phyloP scores from a whole-genome alignment of 73 alveolate species.

The Paramecium biaurelia region DNA sequence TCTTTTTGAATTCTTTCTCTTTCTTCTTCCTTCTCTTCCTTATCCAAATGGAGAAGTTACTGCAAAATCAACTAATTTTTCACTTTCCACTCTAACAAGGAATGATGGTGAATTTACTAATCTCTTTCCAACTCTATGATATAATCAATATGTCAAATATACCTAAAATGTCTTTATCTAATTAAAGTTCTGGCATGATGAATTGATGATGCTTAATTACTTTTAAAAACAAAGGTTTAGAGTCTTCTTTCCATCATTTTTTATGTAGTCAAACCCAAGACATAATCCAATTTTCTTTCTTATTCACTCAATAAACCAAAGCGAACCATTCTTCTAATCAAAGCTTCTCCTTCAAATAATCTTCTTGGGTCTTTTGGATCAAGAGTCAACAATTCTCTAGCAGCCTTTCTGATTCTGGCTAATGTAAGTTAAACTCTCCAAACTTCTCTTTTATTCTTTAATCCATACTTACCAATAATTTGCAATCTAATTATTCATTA shows the following conservation, averaged over 20 bases:
- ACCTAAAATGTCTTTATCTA: constrained; percentile 94
- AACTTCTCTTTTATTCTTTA: constrained; percentile 98
- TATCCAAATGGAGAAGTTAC: constrained; percentile 82
- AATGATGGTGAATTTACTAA: constrained; percentile 96
- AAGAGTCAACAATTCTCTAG: constrained; percentile 95
- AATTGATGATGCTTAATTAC: constrained; percentile 81
- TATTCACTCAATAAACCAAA: constrained; percentile 90
- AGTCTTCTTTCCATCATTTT: constrained; percentile 98
- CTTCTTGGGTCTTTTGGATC: constrained; percentile 95
- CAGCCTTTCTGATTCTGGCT: constrained; percentile 98
- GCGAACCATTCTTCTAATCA: constrained; percentile 95
- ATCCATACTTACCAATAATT: constrained; percentile 96
- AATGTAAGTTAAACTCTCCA: constrained; percentile 94
- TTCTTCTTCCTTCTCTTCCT: constrained; percentile 86
- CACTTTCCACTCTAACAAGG: constrained; percentile 95
- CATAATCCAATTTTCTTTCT: constrained; percentile 97
- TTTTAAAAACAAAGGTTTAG: constrained; percentile 93
- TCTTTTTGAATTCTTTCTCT: constrained; percentile 81
- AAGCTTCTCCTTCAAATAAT: constrained; percentile 95
- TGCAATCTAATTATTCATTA: constrained; percentile 65
- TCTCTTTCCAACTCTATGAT: constrained; percentile 90
- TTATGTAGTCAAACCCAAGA: constrained; percentile 90
- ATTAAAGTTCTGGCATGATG: constrained; percentile 97
- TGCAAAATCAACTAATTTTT: constrained; percentile 92
- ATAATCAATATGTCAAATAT: neutral